Evolutionary conservation across 1,284 basidiomycete species (phyloP), one percentile per base, ranked within the genome.

Genomic region (Chalciporus sp.): DNA sequence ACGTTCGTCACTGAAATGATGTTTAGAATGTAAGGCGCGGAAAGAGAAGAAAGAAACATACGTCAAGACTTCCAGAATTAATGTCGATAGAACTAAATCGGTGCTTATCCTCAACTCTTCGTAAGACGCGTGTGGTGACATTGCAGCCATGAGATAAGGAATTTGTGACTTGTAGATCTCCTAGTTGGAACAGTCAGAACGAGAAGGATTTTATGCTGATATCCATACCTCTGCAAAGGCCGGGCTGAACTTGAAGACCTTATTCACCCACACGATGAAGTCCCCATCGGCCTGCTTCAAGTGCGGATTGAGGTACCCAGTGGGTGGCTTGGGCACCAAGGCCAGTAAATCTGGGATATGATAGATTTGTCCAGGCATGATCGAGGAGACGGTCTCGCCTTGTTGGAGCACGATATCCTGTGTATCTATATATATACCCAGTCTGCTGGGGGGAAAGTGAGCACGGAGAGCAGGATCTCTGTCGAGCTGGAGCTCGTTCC

Each of bases 61-160:
- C 67, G 69, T 71, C 42, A 71, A 42, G 37, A 65, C 65, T 40
- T 68, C 68, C 16, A 71, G 52, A 61, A 71, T 69, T 49, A 71
- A 65, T 4, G 67, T 70, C 14, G 47, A 19, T 16, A 66, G 67
- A 65, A 71, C 67, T 14, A 70, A 68, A 45, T 63, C 57, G n/a
- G 67, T 57, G 26, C 71, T 65, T 17, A 44, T 61, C 39, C 59
- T 58, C 57, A 69, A 44, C 41, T 59, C 58, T 23, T 51, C 43
- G 27, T 42, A 62, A 16, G 64, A 67, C 37, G 66, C 64, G 26
- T 58, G 49, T 6, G 66, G 69, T 39, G 42, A 68, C 7, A 59
- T 60, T 6, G 65, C 48, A n/a, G 69, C 65, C 1, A 58, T 67
- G 2, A 71, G 49, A 1, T 70, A 31, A n/a, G 63, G 61, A 57